A percentile compares a stretch with the other conserved stretches of the same genome.
These are phyloP conservation scores for Boletus albobrunnescens DNA, from an alignment of 1,284 basidiomycete species.

Conservation along the genomic window DNA sequence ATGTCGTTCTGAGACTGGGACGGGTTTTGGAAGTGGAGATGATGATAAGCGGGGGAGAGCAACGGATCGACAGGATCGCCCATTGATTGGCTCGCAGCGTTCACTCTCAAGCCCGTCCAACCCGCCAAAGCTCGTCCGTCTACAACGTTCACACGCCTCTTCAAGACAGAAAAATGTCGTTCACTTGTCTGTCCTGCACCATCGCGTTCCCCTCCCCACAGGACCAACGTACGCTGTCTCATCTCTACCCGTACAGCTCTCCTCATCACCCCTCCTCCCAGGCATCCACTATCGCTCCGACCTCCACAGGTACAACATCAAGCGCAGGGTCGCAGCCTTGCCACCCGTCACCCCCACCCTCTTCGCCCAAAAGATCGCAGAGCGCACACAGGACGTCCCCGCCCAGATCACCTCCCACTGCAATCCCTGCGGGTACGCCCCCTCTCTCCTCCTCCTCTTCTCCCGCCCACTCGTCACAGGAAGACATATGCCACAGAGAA, in stretches of 20 bases:
- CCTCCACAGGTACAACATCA: slow-evolving; percentile 98
- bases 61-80: slow-evolving; percentile 63
- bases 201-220: slow-evolving; percentile 85
- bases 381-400: slow-evolving; percentile 71
- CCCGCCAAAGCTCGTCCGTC: background rate
- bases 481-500: slow-evolving; percentile 90
- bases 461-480: slow-evolving; percentile 39
- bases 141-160: slow-evolving; percentile 3
- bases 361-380: slow-evolving; percentile 91
- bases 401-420: slow-evolving; percentile 61
- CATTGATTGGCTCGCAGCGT: slow-evolving; percentile 47
- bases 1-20: slow-evolving; percentile 27
- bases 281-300: slow-evolving; percentile 92
- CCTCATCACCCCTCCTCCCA: slow-evolving; percentile 26
- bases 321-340: slow-evolving; percentile 88
- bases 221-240: slow-evolving; percentile 67
- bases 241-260: background rate
- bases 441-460: slow-evolving; percentile 2
- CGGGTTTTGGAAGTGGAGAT: slow-evolving; percentile 39
- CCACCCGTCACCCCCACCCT: slow-evolving; percentile 77
- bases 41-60: slow-evolving; percentile 58
- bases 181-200: slow-evolving; percentile 90
- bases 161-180: too few species aligned
- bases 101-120: slow-evolving; percentile 26
- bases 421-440: slow-evolving; percentile 73